Conservation (phyloP, 139 green algal genomes). For the Ostreobium quekettii region DNA sequence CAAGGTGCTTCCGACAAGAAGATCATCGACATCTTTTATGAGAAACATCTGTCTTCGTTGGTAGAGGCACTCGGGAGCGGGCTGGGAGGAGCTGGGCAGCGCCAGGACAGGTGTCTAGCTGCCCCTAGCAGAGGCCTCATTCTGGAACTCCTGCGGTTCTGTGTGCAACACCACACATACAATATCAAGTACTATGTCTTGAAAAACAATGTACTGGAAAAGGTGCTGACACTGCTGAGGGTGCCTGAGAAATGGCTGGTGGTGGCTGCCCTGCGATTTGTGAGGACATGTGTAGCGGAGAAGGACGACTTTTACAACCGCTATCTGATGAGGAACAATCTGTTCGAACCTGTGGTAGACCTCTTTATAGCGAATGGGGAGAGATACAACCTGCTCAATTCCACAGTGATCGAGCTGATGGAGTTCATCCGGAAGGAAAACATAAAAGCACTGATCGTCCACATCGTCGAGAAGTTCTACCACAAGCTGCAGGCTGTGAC, state of each 20-base stretch:
- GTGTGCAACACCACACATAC: conserved; percentile 85
- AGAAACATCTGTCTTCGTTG: background rate
- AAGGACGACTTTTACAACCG: conserved; percentile 80
- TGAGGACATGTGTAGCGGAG: conserved; percentile 75
- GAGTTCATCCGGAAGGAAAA: conserved; percentile 76
- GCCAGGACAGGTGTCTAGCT: background rate
- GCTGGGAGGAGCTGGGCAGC: background rate
- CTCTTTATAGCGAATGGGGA: conserved; percentile 76
- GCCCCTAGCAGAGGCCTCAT: conserved; percentile 61
- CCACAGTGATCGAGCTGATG: conserved; percentile 63
- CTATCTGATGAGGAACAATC: conserved; percentile 62
- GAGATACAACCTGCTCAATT: conserved; percentile 83
- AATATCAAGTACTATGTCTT: conserved; percentile 86
- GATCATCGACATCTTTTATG: conserved; percentile 10
- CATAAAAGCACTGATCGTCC: conserved; percentile 52
- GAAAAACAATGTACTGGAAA: conserved; percentile 70
- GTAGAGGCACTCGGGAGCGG: background rate
- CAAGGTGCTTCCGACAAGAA: conserved; percentile 14
- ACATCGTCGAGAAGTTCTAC: conserved; percentile 28
- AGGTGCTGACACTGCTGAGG: conserved; percentile 75
- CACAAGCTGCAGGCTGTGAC: conserved; percentile 35
- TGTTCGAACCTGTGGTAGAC: conserved; percentile 74
- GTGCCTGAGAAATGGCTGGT: conserved; percentile 76
- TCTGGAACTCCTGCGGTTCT: conserved; percentile 92
- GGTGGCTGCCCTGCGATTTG: conserved; percentile 81